Percentiles rank a stretch among this genome's conserved stretches.
These are phyloP conservation scores for Apiotrichum sp. DNA, from an alignment of 1,284 basidiomycete species.

Conservation along the genomic window DNA sequence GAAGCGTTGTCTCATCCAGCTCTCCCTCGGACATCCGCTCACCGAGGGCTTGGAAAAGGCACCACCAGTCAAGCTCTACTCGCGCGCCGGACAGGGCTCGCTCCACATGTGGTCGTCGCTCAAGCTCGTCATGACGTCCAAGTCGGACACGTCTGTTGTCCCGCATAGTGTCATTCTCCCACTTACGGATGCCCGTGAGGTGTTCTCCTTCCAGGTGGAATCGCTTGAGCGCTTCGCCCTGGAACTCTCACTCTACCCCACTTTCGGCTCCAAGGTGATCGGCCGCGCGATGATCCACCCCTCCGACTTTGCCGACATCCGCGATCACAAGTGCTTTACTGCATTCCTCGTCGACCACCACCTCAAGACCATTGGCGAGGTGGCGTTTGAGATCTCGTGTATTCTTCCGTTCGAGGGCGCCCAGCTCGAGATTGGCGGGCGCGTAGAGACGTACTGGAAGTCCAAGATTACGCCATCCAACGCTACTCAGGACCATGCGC, in stretches of 20 bases:
- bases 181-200: slow-evolving; percentile 69
- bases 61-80: slow-evolving; percentile 53
- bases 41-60: slow-evolving; percentile 34
- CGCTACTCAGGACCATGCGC: slow-evolving; percentile 47
- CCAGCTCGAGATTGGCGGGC: slow-evolving; percentile 90
- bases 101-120: slow-evolving; percentile 59
- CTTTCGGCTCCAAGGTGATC: slow-evolving; percentile 96
- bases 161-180: slow-evolving; percentile 86
- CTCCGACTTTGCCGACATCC: slow-evolving; percentile 60
- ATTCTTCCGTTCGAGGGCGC: slow-evolving; percentile 88
- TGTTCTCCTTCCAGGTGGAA: slow-evolving; percentile 84
- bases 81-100: slow-evolving; percentile 44
- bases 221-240: slow-evolving; percentile 67
- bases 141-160: slow-evolving; percentile 71
- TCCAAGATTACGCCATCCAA: slow-evolving; percentile 62
- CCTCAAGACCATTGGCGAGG: slow-evolving; percentile 90
- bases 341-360: slow-evolving; percentile 88
- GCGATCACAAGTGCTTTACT: slow-evolving; percentile 55
- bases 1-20: slow-evolving; percentile 76
- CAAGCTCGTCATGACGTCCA: slow-evolving; percentile 86
- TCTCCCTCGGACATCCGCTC: slow-evolving; percentile 70
- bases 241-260: slow-evolving; percentile 94
- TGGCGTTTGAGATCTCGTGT: slow-evolving; percentile 81
- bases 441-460: slow-evolving; percentile 96
- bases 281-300: slow-evolving; percentile 86